phyloP scores from a whole-genome alignment of 2,329 filamentous ascomycete species.

The Xylariaceae sp. region DNA sequence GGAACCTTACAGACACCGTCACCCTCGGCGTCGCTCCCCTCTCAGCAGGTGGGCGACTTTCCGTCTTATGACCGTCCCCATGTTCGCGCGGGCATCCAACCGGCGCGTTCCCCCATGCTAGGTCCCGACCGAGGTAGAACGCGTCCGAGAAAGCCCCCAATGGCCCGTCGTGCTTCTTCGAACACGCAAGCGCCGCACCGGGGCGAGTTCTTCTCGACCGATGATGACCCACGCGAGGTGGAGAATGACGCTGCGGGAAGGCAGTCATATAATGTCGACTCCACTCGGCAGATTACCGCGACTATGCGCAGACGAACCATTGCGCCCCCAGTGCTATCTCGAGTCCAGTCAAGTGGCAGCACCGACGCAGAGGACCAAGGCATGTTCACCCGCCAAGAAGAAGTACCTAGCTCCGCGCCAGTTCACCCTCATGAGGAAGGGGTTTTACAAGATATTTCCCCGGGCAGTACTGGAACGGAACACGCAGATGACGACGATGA shows the following conservation, averaged over 20 bases:
- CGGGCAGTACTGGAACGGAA: constrained; percentile 33
- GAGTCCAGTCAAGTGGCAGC: constrained; percentile 39
- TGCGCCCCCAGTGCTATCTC: constrained; percentile 35
- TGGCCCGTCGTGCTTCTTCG: constrained; percentile 70
- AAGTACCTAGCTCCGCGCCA: constrained; percentile 30
- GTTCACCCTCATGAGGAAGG: constrained; percentile 36
- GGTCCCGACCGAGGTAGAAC: constrained; percentile 45
- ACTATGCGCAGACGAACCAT: constrained; percentile 38
- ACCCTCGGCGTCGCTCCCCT: constrained; percentile 22
- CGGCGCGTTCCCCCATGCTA: constrained; percentile 42
- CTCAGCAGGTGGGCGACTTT: constrained; percentile 35
- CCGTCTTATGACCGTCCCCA: constrained; percentile 37
- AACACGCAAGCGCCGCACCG: constrained; percentile 66
- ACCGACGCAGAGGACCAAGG: constrained; percentile 30
- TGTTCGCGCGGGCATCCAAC: constrained; percentile 33
- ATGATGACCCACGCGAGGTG: constrained; percentile 79
- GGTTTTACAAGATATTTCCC: constrained; percentile 18
- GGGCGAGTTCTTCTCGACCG: constrained; percentile 82
- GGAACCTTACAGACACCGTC: constrained; percentile 35
- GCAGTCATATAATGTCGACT: constrained; percentile 30
- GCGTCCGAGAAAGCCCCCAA: constrained; percentile 64
- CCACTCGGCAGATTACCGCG: constrained; percentile 28
- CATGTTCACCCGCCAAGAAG: constrained; percentile 31
- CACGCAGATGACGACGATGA: constrained; percentile 51
- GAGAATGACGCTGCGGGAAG: constrained; percentile 56